phyloP scores from a whole-genome alignment of 352 stramenopile species.

The Pseudoperonospora humuli region DNA sequence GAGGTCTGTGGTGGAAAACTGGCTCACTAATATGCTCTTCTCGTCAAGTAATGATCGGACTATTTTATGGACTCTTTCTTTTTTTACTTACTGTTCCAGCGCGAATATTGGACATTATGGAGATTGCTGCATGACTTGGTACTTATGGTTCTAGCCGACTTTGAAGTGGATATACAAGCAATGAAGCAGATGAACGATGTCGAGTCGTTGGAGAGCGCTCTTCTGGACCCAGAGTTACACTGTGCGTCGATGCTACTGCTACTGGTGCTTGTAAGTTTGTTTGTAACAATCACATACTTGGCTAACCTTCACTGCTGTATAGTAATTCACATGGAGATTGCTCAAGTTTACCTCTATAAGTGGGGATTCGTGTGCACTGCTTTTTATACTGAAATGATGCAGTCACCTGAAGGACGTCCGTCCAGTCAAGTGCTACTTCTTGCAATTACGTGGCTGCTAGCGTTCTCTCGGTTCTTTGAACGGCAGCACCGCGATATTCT shows the following conservation, averaged over 20 bases:
- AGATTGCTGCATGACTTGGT: conserved; percentile 60
- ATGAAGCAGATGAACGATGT: conserved; percentile 23
- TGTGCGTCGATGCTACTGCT: conserved; percentile 7
- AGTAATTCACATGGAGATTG: conserved; percentile 37
- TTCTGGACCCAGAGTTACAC: conserved; percentile 22
- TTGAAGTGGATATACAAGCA: conserved; percentile 37
- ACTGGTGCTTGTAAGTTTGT: not conserved
- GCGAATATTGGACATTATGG: conserved; percentile 41
- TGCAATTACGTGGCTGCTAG: conserved; percentile 42
- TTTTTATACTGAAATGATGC: no score
- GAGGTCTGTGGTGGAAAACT: conserved; percentile 4
- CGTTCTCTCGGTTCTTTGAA: conserved; percentile 42
- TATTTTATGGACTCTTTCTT: no score
- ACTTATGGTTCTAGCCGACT: conserved; percentile 49
- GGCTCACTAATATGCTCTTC: not conserved
- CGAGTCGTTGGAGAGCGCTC: conserved; percentile 9
- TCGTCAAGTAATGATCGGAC: not conserved
- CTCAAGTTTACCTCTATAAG: conserved; percentile 52
- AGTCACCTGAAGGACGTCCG: not conserved
- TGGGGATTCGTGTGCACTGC: conserved; percentile 49
- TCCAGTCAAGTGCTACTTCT: conserved; percentile 41
- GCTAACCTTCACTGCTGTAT: not conserved
- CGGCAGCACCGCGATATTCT: conserved; percentile 37
- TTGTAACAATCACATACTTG: no score
- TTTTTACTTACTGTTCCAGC: no score